These are phyloP conservation scores for Scytalidium lignicola DNA, from an alignment of 2,329 filamentous ascomycete species.

Conservation along the genomic window DNA sequence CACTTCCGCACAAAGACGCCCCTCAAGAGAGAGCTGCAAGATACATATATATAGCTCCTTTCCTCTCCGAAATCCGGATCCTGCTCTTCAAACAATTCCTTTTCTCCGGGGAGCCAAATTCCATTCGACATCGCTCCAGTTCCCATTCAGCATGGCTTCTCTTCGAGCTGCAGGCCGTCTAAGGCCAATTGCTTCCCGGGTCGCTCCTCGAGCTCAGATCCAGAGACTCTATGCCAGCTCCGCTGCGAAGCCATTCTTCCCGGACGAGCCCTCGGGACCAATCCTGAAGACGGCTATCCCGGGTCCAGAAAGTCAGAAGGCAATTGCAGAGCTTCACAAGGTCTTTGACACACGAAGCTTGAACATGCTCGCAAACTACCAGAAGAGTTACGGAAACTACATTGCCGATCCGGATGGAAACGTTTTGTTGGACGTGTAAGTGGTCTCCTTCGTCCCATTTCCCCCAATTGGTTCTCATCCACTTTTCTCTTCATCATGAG, in stretches of 20 bases:
- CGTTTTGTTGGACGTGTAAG: conserved; percentile 43
- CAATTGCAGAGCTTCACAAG: conserved; percentile 37
- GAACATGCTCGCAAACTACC: conserved; percentile 48
- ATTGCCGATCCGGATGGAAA: conserved; percentile 47
- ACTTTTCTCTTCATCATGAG: conserved; percentile 8
- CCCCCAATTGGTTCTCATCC: neutral
- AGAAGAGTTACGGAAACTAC: conserved; percentile 48
- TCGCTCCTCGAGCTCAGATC: conserved; percentile 6
- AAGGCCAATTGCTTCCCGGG: conserved; percentile 17
- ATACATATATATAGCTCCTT: no score
- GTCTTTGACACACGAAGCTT: conserved; percentile 48
- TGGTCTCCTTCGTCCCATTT: conserved; percentile 4
- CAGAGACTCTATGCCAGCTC: conserved; percentile 8
- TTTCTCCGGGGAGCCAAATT: neutral
- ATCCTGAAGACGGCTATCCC: conserved; percentile 32
- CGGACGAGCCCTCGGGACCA: conserved; percentile 25
- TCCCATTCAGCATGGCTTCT: conserved; percentile 20
- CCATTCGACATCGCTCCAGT: neutral
- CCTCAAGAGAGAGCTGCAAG: no score
- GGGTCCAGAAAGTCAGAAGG: conserved; percentile 31
- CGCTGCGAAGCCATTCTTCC: conserved; percentile 23
- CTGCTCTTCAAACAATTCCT: neutral
- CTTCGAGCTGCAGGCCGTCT: conserved; percentile 25
- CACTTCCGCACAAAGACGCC: no score
- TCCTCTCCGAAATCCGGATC: neutral